Evolutionary conservation across 2,329 filamentous ascomycete genomes (phyloP), one percentile per base, ranked within the genome.

Genomic region (Colletotrichum orchidophilum): DNA sequence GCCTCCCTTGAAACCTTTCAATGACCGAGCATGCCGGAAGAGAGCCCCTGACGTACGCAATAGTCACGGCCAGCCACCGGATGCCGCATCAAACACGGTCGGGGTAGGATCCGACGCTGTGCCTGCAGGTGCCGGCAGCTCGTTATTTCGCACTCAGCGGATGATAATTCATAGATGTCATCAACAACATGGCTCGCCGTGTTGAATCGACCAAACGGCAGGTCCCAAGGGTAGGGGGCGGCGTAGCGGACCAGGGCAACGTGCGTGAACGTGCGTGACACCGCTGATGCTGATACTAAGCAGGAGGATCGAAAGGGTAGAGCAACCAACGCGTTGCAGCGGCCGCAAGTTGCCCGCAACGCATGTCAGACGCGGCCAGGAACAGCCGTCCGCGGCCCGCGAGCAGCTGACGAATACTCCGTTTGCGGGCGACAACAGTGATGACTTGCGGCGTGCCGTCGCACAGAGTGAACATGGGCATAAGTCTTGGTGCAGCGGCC

Each of bases 321-420:
- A 42, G 42, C 29, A 18, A 57, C 27, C 29, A 18, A 57, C 27
- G 42, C 39, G 29, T 31, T 31, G 31, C 12, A 52, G 65, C 61
- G 49, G 60, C 53, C 65, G 54, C 42, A 46, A 35, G 24, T n/a
- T n/a, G n/a, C n/a, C n/a, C n/a, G n/a, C n/a, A n/a, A 49, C 21
- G 33, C 59, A 63, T 57, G 58, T 35, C 42, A 58, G 64, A 59
- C 35, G 24, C 58, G 42, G 63, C 33, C 57, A 63, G 39, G 63
- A 24, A 61, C 55, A 57, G 39, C 39, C 50, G 18, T 35, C 27
- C 52, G 50, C 24, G 5, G n/a, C 15, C 62, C 13, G 49, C 35
- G 8, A 26, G 29, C 42, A 39, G 46, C 64, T 58, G 59, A 59
- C 31, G 27, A 67, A 71, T 29, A 46, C 29, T 33, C 42, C 59